Evolutionary conservation across 441 rosid genomes (phyloP).

Genomic region (Erodium chrysanthum): DNA sequence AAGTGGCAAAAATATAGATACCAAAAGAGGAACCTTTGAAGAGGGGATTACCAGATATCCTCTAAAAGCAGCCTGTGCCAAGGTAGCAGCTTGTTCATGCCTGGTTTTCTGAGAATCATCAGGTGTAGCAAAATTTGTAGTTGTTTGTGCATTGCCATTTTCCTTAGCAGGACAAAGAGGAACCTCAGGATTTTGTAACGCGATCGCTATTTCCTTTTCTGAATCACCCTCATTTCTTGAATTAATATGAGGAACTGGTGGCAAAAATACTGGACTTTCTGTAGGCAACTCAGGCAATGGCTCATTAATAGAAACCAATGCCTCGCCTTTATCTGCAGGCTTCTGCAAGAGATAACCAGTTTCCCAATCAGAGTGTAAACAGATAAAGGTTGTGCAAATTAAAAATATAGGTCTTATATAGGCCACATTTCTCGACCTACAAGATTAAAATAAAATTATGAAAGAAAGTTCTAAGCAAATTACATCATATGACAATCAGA

Average conservation of each 20-base stretch:
- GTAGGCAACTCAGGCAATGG: constrained; percentile 24
- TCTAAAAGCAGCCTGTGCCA: constrained; percentile 65
- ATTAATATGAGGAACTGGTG: constrained; percentile 24
- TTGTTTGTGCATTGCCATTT: constrained; percentile 16
- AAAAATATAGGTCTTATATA: neutral
- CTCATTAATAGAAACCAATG: constrained; percentile 3
- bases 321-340: constrained; percentile 5
- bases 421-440: neutral
- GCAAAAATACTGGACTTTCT: constrained; percentile 27
- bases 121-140: constrained; percentile 21
- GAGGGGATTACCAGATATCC: constrained; percentile 55
- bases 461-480: neutral
- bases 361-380: constrained; percentile 1
- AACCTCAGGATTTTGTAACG: constrained; percentile 25
- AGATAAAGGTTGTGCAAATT: neutral
- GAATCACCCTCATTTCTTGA: constrained; percentile 24
- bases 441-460: neutral
- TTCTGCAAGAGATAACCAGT: neutral
- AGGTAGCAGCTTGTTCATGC: constrained; percentile 51
- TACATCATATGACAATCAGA: neutral
- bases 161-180: constrained; percentile 24
- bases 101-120: constrained; percentile 38
- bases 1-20: neutral
- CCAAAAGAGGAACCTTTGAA: neutral
- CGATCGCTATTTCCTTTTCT: constrained; percentile 21